Conservation (phyloP, 352 stramenopile genomes). For the Phytopythium vexans region DNA sequence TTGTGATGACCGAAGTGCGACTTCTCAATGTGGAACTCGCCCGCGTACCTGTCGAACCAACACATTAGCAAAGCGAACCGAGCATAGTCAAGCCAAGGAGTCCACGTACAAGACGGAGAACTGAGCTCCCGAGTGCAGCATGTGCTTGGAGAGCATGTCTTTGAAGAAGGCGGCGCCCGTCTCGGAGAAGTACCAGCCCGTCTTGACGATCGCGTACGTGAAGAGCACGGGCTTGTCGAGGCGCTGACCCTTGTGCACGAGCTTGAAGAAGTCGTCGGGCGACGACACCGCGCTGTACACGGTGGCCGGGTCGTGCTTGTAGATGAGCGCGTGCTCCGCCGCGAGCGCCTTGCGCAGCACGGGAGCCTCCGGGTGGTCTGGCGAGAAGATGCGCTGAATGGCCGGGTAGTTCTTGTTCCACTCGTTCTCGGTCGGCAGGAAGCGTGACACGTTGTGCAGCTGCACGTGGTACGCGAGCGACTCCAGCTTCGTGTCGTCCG, state of each 20-base stretch:
- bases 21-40: conserved; percentile 29
- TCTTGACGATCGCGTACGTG: conserved; percentile 28
- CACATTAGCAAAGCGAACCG: not conserved
- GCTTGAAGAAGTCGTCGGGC: conserved; percentile 22
- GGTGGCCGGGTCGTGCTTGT: conserved; percentile 19
- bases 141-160: conserved; percentile 38
- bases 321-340: conserved; percentile 23
- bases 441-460: conserved; percentile 19
- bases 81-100: not conserved
- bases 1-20: conserved; percentile 10
- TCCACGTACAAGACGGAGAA: conserved; percentile 12
- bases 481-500: conserved; percentile 17
- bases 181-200: conserved; percentile 37
- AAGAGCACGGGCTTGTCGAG: conserved; percentile 29
- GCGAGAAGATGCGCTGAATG: conserved; percentile 23
- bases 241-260: conserved; percentile 18
- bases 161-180: conserved; percentile 33
- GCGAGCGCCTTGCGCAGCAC: conserved; percentile 17
- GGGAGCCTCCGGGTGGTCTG: conserved; percentile 19
- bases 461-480: conserved; percentile 24
- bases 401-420: conserved; percentile 30
- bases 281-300: conserved; percentile 11
- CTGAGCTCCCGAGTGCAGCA: conserved; percentile 23
- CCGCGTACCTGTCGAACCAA: conserved; percentile 16
- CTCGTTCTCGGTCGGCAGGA: conserved; percentile 20